These are phyloP conservation scores for Mycena filopes DNA, from an alignment of 768 basidiomycete species.

Conservation along the genomic window DNA sequence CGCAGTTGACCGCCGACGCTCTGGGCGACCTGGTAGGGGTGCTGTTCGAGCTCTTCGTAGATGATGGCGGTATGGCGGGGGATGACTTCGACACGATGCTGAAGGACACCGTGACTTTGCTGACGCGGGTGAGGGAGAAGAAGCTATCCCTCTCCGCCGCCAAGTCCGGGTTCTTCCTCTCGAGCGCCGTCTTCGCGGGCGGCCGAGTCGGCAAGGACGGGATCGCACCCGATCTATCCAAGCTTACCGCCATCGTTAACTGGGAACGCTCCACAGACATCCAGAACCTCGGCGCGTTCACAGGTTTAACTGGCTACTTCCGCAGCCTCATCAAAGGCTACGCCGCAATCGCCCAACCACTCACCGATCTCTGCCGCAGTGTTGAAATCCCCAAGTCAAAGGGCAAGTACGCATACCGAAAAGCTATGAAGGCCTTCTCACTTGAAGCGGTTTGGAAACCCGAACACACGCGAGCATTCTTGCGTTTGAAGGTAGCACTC, in stretches of 20 bases:
- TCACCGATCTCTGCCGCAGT: slow-evolving; percentile 47
- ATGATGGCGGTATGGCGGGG: slow-evolving; percentile 26
- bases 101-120: slow-evolving; percentile 28
- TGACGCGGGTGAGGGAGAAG: slow-evolving; percentile 36
- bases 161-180: slow-evolving; percentile 45
- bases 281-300: slow-evolving; percentile 26
- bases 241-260: slow-evolving; percentile 50
- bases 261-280: slow-evolving; percentile 34
- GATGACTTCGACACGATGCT: slow-evolving; percentile 14
- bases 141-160: slow-evolving; percentile 26
- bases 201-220: slow-evolving; percentile 43
- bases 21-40: slow-evolving; percentile 38
- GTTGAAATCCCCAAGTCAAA: slow-evolving; percentile 30
- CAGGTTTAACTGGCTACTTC: slow-evolving; percentile 41
- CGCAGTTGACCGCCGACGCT: slow-evolving; percentile 37
- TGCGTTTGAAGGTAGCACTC: slow-evolving; percentile 34
- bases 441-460: slow-evolving; percentile 28
- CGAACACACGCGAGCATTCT: slow-evolving; percentile 37
- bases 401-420: slow-evolving; percentile 40
- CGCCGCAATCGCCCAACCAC: slow-evolving; percentile 41
- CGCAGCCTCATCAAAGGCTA: slow-evolving; percentile 47
- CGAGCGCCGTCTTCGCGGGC: slow-evolving; percentile 47
- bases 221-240: slow-evolving; percentile 47
- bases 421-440: slow-evolving; percentile 33
- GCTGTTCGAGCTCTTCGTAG: slow-evolving; percentile 24